phyloP scores from a whole-genome alignment of 495 filamentous ascomycete species.

The Aspergillus indologenus region DNA sequence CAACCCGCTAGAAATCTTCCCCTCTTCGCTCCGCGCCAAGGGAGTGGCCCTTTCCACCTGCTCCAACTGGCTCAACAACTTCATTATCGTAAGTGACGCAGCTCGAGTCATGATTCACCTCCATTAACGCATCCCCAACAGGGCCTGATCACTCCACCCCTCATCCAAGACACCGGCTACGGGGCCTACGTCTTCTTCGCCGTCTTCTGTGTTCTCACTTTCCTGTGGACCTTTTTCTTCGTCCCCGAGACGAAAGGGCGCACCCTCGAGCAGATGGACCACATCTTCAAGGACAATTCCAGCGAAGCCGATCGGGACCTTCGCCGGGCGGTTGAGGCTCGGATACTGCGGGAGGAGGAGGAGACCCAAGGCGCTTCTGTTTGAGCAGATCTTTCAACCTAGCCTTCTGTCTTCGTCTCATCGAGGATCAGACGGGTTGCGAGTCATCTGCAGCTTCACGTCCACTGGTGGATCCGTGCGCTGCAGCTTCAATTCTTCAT shows the following conservation, averaged over 20 bases:
- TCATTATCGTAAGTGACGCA: constrained; percentile 52
- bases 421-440: neutral
- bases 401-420: neutral
- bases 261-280: constrained; percentile 57
- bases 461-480: neutral
- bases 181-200: constrained; percentile 57
- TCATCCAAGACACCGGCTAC: constrained; percentile 53
- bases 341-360: constrained; percentile 22
- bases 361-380: neutral
- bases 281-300: constrained; percentile 47
- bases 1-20: constrained; percentile 42
- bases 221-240: constrained; percentile 52
- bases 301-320: constrained; percentile 38
- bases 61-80: constrained; percentile 57
- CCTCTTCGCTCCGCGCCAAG: constrained; percentile 51
- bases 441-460: neutral
- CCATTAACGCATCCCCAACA: constrained; percentile 10
- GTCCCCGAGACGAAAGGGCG: constrained; percentile 58
- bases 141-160: constrained; percentile 51
- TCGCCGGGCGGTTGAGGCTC: constrained; percentile 37
- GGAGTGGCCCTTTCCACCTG: constrained; percentile 51
- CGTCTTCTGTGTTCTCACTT: constrained; percentile 53
- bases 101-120: too few relatives aligned
- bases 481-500: neutral
- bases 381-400: neutral